Conservation (phyloP, 1,139 yeast genomes). For the Diutina mesorugosa region DNA sequence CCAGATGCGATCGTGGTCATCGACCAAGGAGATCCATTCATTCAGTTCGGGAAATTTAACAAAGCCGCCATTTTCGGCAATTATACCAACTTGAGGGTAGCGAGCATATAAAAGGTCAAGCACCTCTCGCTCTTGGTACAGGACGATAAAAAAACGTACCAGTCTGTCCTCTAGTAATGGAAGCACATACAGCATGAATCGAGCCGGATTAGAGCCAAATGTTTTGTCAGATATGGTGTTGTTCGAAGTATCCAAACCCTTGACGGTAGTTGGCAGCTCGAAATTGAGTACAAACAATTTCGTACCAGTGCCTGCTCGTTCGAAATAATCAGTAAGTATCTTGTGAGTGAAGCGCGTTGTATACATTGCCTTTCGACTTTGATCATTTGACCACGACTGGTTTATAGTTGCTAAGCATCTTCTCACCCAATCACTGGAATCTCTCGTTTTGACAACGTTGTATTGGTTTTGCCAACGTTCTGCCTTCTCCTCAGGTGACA, state of each 20-base stretch:
- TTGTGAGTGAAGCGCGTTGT: slow-evolving; percentile 15
- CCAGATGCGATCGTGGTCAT: slow-evolving; percentile 44
- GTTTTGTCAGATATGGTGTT: slow-evolving; percentile 1
- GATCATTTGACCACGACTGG: slow-evolving; percentile 52
- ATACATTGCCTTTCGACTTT: slow-evolving; percentile 14
- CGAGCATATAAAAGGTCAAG: slow-evolving; percentile 59
- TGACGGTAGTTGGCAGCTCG: slow-evolving; percentile 26
- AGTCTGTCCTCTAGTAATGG: not conserved
- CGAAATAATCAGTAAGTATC: slow-evolving; percentile 22
- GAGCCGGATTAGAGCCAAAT: not conserved
- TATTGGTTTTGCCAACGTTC: slow-evolving; percentile 52
- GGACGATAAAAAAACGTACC: not conserved
- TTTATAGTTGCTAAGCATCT: slow-evolving; percentile 43
- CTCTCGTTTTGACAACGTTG: slow-evolving; percentile 47
- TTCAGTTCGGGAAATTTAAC: slow-evolving; percentile 40
- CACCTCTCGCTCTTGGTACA: slow-evolving; percentile 38
- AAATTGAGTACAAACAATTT: slow-evolving; percentile 44
- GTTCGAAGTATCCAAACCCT: slow-evolving; percentile 2
- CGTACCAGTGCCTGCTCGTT: slow-evolving; percentile 21
- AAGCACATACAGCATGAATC: not conserved
- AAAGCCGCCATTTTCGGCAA: slow-evolving; percentile 84
- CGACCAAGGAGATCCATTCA: slow-evolving; percentile 56
- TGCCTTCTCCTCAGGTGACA: slow-evolving; percentile 45
- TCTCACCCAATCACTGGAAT: slow-evolving; percentile 65
- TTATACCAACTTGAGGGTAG: slow-evolving; percentile 59